Evolutionary conservation across 2,329 filamentous ascomycete genomes (phyloP).

Genomic region (Sclerotinia trifoliorum): DNA sequence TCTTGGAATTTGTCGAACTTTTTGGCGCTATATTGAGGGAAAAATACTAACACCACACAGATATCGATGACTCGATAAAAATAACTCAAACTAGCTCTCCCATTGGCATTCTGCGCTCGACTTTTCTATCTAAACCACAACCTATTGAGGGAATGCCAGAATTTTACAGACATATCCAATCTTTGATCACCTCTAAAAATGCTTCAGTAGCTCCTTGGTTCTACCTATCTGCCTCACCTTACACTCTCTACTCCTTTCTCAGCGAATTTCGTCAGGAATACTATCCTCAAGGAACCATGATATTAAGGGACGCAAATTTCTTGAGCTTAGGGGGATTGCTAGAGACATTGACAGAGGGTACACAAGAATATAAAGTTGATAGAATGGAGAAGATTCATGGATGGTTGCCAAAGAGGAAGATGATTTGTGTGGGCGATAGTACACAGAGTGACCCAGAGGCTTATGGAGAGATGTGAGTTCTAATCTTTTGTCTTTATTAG

Average conservation of each 20-base stretch:
- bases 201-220: slow-evolving; percentile 70
- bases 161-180: slow-evolving; percentile 68
- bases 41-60: slow-evolving; percentile 45
- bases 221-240: slow-evolving; percentile 90
- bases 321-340: slow-evolving; percentile 79
- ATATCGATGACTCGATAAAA: slow-evolving; percentile 96
- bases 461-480: slow-evolving; percentile 74
- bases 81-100: slow-evolving; percentile 79
- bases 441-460: slow-evolving; percentile 90
- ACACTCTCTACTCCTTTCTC: slow-evolving; percentile 90
- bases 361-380: slow-evolving; percentile 81
- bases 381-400: slow-evolving; percentile 73
- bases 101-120: slow-evolving; percentile 76
- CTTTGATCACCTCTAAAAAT: slow-evolving; percentile 45
- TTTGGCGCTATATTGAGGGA: neutral
- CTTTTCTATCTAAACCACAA: slow-evolving; percentile 73
- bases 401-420: slow-evolving; percentile 76
- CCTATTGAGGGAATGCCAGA: slow-evolving; percentile 80
- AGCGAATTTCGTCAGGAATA: slow-evolving; percentile 66
- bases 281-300: slow-evolving; percentile 76
- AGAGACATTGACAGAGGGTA: slow-evolving; percentile 74
- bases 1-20: no score
- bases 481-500: neutral
- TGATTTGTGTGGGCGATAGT: slow-evolving; percentile 85
- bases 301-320: slow-evolving; percentile 84